Evolutionary conservation across 768 basidiomycete genomes (phyloP).

Genomic region (Phylloporus sp.): DNA sequence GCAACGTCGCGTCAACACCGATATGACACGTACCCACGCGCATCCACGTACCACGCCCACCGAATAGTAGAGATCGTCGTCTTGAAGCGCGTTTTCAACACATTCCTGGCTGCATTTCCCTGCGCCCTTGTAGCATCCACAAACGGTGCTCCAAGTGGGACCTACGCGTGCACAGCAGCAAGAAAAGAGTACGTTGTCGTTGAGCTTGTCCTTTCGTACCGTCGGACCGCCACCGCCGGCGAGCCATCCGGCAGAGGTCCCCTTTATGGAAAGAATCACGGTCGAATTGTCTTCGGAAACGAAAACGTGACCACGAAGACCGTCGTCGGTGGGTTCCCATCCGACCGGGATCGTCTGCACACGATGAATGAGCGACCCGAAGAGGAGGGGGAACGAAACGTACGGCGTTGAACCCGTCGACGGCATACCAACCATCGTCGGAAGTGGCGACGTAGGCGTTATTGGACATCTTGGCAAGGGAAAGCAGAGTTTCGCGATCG

Average conservation of each 20-base stretch:
- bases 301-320: conserved; percentile 88
- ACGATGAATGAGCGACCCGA: too few species aligned
- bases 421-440: conserved; percentile 65
- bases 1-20: neutral
- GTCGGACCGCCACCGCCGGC: conserved; percentile 79
- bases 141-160: conserved; percentile 90
- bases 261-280: conserved; percentile 85
- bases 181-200: conserved; percentile 93
- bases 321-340: conserved; percentile 87
- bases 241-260: conserved; percentile 73
- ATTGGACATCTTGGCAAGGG: conserved; percentile 84
- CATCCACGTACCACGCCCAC: conserved; percentile 64
- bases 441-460: conserved; percentile 67
- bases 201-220: conserved; percentile 82
- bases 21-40: neutral
- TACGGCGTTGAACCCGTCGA: conserved; percentile 62
- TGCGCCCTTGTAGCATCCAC: conserved; percentile 73
- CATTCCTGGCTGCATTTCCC: conserved; percentile 79
- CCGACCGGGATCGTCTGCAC: conserved; percentile 69
- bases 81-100: conserved; percentile 68
- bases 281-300: conserved; percentile 80
- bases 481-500: conserved; percentile 64
- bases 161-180: conserved; percentile 97
- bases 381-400: too few species aligned
- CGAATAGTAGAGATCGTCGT: conserved; percentile 85